phyloP scores from a whole-genome alignment of 2,329 filamentous ascomycete species.

The Ophiostoma angusticollis region DNA sequence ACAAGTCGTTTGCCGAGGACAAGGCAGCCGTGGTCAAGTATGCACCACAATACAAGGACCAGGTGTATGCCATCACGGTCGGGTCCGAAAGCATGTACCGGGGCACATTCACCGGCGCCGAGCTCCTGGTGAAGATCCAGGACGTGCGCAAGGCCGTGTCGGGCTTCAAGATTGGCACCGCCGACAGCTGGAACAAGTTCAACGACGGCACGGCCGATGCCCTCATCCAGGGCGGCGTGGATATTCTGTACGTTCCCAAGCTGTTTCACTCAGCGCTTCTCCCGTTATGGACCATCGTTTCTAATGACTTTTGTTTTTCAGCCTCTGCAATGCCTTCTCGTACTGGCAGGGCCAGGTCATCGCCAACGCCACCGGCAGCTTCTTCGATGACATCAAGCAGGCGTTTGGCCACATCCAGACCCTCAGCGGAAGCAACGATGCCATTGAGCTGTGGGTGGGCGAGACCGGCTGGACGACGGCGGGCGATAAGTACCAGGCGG shows the following conservation, averaged over 20 bases:
- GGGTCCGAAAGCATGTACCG: conserved; percentile 10
- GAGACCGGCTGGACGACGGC: conserved; percentile 9
- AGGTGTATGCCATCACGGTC: conserved; percentile 11
- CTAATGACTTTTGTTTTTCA: no score
- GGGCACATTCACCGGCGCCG: conserved; percentile 5
- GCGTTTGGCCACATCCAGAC: conserved; percentile 8
- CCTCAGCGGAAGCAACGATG: conserved; percentile 2
- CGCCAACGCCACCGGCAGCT: conserved; percentile 5
- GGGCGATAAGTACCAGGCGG: conserved; percentile 6
- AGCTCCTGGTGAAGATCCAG: conserved; percentile 8
- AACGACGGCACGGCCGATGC: conserved; percentile 9
- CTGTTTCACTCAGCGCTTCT: no score
- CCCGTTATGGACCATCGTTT: no score
- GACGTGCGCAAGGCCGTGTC: conserved; percentile 5
- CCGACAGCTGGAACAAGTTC: conserved; percentile 12
- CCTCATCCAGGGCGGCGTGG: conserved; percentile 5
- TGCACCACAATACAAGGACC: conserved; percentile 8
- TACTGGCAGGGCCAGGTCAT: conserved; percentile 11
- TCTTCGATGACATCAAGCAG: conserved; percentile 9
- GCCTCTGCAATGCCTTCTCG: conserved; percentile 10
- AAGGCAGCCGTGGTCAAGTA: conserved; percentile 6
- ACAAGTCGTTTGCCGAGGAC: conserved; percentile 6
- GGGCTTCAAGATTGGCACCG: conserved; percentile 9
- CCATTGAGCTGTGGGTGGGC: conserved; percentile 10
- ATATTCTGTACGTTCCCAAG: conserved; percentile 1